Percentiles rank a stretch among this genome's conserved stretches.
Evolutionary conservation across 2,329 filamentous ascomycete species (phyloP).

Genomic region (Cladophialophora yegresii): DNA sequence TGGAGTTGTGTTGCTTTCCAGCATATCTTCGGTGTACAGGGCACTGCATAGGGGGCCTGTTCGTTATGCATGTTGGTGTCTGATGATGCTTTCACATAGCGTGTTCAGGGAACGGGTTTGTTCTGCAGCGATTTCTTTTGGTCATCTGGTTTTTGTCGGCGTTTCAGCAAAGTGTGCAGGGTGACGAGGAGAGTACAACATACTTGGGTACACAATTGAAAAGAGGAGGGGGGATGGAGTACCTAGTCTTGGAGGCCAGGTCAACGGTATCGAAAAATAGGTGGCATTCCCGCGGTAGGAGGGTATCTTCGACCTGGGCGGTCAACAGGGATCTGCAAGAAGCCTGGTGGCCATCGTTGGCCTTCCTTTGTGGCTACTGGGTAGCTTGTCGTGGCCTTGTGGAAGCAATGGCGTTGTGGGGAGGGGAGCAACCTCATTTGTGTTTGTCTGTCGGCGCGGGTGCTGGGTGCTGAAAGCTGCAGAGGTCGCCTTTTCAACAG

Average conservation of each 20-base stretch:
- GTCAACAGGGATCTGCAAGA: background rate
- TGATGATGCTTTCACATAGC: constrained; percentile 31
- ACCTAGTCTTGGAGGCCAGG: background rate
- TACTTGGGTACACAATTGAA: background rate
- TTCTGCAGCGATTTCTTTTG: constrained; percentile 18
- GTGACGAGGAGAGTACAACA: constrained; percentile 12
- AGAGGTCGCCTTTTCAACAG: constrained; percentile 1
- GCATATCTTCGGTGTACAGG: constrained; percentile 34
- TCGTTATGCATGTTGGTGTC: constrained; percentile 30
- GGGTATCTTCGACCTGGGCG: background rate
- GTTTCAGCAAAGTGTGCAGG: constrained; percentile 13
- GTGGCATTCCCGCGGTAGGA: background rate
- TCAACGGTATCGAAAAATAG: background rate
- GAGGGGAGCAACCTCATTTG: background rate
- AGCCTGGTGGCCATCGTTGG: background rate
- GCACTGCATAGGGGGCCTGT: constrained; percentile 24
- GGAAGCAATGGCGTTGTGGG: constrained; percentile 2
- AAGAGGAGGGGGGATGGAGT: background rate
- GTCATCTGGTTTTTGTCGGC: constrained; percentile 16
- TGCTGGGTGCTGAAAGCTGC: constrained; percentile 2
- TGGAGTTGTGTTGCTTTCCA: constrained; percentile 32
- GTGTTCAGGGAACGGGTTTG: constrained; percentile 16
- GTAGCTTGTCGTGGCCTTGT: background rate
- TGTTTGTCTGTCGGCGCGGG: background rate
- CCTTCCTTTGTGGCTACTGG: background rate